Evolutionary conservation across 2,329 filamentous ascomycete genomes (phyloP), one percentile per base, ranked within the genome.

Genomic region (Neonectria magnoliae): DNA sequence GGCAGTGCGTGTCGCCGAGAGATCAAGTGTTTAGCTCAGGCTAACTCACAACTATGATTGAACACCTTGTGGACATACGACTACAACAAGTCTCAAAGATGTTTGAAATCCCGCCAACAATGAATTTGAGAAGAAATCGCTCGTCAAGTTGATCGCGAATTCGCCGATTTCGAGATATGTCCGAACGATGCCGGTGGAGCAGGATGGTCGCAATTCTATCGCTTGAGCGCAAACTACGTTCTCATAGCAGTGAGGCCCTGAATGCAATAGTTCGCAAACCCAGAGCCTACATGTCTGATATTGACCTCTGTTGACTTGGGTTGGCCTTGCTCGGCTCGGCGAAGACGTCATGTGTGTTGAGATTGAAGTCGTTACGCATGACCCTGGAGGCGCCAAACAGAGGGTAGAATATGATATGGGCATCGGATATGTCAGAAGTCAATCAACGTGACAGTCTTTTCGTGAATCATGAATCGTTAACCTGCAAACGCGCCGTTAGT

Each of bases 161-260:
- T 62, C 27, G 45, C 38, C 9, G 52, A 57, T 52, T 38, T 57
- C 5, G 36, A 57, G 22, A 1, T 14, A 2, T 18, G 13, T 13
- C 27, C 57, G 1, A 38, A 42, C 14, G 59, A 52, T 13, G 45
- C 53, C 2, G 36, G 53, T 5, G 59, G 53, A 9, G 45, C 56
- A 29, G 52, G 59, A n/a, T 62, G 52, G 52, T 51, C 44, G 5
- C 38, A 62, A 14, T 53, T 57, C n/a, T 57, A 51, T 41, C 54
- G 53, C 8, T 10, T 52, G 14, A 62, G 57, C 20, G 52, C 53
- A 3, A 47, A 57, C 18, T 45, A 57, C 36, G 27, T 57, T 2
- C 59, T 20, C 3, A 25, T 62, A 2, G 20, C 16, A 25, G 52
- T 10, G 53, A 62, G 27, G 20, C 36, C 2, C 14, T 45, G 14